These are phyloP conservation scores for Hondaea fermentalgiana DNA, from an alignment of 108 stramenopile species.

Conservation along the genomic window DNA sequence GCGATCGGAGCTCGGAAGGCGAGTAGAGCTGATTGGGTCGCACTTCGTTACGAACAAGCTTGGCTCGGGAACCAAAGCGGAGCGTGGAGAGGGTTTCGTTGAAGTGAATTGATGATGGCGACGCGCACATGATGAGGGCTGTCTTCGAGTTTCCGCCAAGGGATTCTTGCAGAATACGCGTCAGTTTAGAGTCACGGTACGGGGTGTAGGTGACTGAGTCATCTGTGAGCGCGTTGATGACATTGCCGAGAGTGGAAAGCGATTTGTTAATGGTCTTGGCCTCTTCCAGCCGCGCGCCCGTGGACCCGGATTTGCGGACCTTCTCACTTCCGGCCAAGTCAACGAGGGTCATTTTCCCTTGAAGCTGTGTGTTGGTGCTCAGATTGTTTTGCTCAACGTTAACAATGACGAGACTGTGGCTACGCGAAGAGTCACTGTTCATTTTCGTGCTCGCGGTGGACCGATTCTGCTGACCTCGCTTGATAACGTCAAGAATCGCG, in stretches of 20 bases:
- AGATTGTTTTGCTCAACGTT: constrained; percentile 1
- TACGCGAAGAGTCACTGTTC: constrained; percentile 30
- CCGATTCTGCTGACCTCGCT: constrained; percentile 6
- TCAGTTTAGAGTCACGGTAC: neutral
- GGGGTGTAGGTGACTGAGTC: neutral
- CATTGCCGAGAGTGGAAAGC: constrained; percentile 24
- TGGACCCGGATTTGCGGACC: constrained; percentile 26
- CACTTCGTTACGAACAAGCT: constrained; percentile 40
- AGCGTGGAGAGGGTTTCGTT: constrained; percentile 43
- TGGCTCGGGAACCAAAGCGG: constrained; percentile 44
- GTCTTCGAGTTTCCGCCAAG: constrained; percentile 13
- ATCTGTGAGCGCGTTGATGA: constrained; percentile 25
- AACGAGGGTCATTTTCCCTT: constrained; percentile 24
- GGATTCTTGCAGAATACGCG: constrained; percentile 20
- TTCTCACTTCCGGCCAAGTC: constrained; percentile 38
- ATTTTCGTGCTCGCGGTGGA: constrained; percentile 32
- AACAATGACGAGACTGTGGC: constrained; percentile 31
- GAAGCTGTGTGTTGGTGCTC: neutral
- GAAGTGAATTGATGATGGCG: constrained; percentile 29
- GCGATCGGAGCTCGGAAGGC: neutral
- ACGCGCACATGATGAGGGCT: constrained; percentile 41
- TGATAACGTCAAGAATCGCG: constrained; percentile 23
- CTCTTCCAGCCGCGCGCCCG: constrained; percentile 28
- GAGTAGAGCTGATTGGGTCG: constrained; percentile 31
- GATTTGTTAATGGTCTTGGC: constrained; percentile 37